Conservation (phyloP, 306 rosid species). For the Spatholobus suberectus region DNA sequence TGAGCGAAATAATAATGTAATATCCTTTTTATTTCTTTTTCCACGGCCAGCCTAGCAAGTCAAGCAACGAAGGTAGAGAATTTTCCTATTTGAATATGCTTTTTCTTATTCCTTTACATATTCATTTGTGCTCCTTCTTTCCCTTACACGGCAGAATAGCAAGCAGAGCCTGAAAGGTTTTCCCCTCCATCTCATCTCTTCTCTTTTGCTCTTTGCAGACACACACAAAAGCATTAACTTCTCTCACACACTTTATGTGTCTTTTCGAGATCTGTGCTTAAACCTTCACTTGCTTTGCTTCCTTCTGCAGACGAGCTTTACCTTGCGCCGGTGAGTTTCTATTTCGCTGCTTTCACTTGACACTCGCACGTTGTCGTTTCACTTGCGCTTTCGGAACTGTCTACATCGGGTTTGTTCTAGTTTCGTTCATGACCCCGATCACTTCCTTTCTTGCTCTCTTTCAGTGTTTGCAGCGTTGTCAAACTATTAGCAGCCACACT, state of each 20-base stretch:
- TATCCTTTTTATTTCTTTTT: no score
- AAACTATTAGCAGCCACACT: neutral
- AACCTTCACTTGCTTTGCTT: neutral
- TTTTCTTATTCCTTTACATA: neutral
- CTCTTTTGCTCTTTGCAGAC: neutral
- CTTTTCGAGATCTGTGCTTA: constrained; percentile 63
- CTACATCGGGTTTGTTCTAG: neutral
- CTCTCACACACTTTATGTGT: neutral
- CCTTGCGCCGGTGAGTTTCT: constrained; percentile 44
- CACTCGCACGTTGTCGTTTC: constrained; percentile 10
- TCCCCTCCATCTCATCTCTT: constrained; percentile 31
- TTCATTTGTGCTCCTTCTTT: neutral
- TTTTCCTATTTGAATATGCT: neutral
- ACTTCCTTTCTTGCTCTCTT: neutral
- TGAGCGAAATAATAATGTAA: no score
- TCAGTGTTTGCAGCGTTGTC: neutral
- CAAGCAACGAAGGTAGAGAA: neutral
- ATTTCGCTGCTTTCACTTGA: constrained; percentile 26
- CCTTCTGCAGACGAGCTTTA: constrained; percentile 8
- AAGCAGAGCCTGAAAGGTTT: constrained; percentile 58
- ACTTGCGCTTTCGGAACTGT: neutral
- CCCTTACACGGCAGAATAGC: constrained; percentile 44
- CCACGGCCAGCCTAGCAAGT: neutral
- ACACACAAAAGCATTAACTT: neutral
- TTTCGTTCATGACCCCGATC: neutral